phyloP scores from a whole-genome alignment of 169 alveolate genomes.

The Babesia bigemina region DNA sequence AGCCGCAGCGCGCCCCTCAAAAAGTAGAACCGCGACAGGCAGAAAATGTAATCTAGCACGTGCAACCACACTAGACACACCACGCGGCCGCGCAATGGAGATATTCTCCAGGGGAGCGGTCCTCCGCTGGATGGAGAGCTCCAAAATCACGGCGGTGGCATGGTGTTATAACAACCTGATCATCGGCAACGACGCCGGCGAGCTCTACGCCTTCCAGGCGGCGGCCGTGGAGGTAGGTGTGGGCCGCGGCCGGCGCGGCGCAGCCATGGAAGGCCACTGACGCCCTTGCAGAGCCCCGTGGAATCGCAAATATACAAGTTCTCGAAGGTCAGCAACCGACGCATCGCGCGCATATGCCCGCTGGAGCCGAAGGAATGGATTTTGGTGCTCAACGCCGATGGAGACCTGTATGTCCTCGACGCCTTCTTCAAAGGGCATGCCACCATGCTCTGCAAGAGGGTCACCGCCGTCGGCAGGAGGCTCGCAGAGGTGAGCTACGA shows the following conservation, averaged over 20 bases:
- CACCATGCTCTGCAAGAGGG: constrained; percentile 35
- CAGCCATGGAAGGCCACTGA: background rate
- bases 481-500: constrained; percentile 6
- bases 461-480: constrained; percentile 47
- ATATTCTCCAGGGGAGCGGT: constrained; percentile 40
- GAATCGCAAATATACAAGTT: constrained; percentile 37
- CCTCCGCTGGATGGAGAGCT: constrained; percentile 68
- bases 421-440: constrained; percentile 42
- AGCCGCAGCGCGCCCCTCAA: constrained; percentile 1
- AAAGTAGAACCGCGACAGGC: constrained; percentile 2
- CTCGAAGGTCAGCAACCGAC: constrained; percentile 33
- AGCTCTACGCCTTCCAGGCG: constrained; percentile 53
- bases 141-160: constrained; percentile 56
- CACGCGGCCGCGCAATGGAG: constrained; percentile 25
- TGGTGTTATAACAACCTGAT: constrained; percentile 53
- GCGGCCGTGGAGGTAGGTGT: constrained; percentile 49
- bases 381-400: constrained; percentile 55
- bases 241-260: background rate
- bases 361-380: constrained; percentile 64
- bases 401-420: constrained; percentile 48
- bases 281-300: constrained; percentile 47
- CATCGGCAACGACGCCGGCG: constrained; percentile 54
- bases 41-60: background rate
- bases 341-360: constrained; percentile 45
- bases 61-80: background rate